Evolutionary conservation across 495 filamentous ascomycete genomes (phyloP).

Genomic region (Neurospora pannonica): DNA sequence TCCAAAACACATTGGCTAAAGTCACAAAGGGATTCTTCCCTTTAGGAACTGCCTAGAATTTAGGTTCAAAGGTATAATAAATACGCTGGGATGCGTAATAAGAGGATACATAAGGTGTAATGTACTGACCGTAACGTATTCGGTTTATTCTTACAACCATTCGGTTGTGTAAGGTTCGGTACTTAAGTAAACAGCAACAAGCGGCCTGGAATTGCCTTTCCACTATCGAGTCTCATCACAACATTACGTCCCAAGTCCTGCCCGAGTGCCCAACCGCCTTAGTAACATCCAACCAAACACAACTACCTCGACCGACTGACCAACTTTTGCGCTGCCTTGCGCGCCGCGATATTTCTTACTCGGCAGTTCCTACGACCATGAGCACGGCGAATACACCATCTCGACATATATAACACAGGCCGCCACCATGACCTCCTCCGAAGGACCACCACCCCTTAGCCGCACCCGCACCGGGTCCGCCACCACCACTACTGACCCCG

Average conservation of each 20-base stretch:
- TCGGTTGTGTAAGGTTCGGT: no score
- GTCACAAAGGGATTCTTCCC: no score
- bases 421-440: conserved; percentile 18
- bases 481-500: conserved; percentile 22
- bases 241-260: neutral
- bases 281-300: neutral
- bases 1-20: no score
- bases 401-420: neutral
- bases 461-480: conserved; percentile 12
- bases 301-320: neutral
- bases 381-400: neutral
- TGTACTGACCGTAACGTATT: no score
- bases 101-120: no score
- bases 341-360: neutral
- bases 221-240: neutral
- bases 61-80: no score
- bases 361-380: neutral
- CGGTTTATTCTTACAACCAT: no score
- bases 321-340: neutral
- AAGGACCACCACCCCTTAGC: conserved; percentile 12
- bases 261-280: neutral
- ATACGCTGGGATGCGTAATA: no score
- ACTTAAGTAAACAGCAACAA: no score
- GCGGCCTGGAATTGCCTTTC: neutral
- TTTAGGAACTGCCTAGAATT: no score